phyloP scores from a whole-genome alignment of 805 yeast species.

The Sugiyamaella boreocaroliniensis region DNA sequence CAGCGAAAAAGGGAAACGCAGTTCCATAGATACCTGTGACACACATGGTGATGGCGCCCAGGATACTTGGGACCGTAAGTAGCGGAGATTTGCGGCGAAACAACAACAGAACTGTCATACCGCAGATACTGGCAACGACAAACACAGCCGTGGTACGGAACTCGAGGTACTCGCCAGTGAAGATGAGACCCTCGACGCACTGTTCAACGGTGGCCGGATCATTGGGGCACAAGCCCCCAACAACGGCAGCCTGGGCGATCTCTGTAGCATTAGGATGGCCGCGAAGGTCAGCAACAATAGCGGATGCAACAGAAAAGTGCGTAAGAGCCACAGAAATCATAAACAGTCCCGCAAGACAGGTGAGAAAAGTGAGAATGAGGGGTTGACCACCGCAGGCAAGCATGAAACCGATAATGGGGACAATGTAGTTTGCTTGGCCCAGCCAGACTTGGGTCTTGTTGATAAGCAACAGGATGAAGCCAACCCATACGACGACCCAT shows the following conservation, averaged over 20 bases:
- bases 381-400: conserved; percentile 25
- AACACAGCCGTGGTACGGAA: conserved; percentile 19
- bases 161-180: conserved; percentile 21
- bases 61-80: conserved; percentile 21
- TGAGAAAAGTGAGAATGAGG: conserved; percentile 16
- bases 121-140: conserved; percentile 21
- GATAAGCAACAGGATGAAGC: conserved; percentile 18
- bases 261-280: conserved; percentile 18
- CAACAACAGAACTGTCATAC: conserved; percentile 17
- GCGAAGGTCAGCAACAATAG: conserved; percentile 22
- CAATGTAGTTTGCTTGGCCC: conserved; percentile 24
- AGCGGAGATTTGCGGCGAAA: conserved; percentile 15
- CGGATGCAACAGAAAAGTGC: conserved; percentile 18
- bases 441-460: conserved; percentile 19
- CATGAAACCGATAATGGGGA: conserved; percentile 22
- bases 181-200: conserved; percentile 19
- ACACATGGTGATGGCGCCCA: conserved; percentile 20
- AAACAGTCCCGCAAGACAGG: conserved; percentile 12
- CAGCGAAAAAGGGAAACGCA: conserved; percentile 23
- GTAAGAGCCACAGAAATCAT: conserved; percentile 15
- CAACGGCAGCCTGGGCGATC: conserved; percentile 11
- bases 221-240: conserved; percentile 19
- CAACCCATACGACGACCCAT: conserved; percentile 25
- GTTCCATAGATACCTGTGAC: conserved; percentile 20
- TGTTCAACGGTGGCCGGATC: conserved; percentile 4